Base-by-base conservation (phyloP, 108 stramenopile genomes). In the Aurantiochytrium sp. region DNA sequence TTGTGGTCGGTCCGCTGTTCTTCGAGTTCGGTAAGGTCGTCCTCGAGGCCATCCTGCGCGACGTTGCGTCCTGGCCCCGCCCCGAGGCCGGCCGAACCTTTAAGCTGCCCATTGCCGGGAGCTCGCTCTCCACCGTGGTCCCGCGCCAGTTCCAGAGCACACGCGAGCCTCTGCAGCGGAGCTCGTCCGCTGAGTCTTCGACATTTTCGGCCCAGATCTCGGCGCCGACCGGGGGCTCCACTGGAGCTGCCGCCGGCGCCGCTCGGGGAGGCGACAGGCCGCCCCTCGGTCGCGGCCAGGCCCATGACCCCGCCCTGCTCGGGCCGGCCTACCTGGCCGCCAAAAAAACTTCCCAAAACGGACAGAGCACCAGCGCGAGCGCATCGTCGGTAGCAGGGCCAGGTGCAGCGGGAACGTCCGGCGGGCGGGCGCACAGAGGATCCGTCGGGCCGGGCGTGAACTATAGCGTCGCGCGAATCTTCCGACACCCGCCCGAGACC, bases 51-150 rank as follows among this genome's bases (percentile, higher is more conserved):
- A 81, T 81, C 39, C n/a, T 48, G 1, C 39, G 30, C n/a, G 73
- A 81, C 24, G 45, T 81, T 6, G 10, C 6, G 19, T 22, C 42
- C 21, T 81, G 73, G 73, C 73, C 73, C 6, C 45, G 27, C 0
- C 73, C 73, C 45, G 73, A 48, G 73, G 19, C 73, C 6, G 73
- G 73, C 12, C n/a, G 73, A 6, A 81, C 73, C 0, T 81, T 81
- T 24, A 41, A 48, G 73, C 73, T 81, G 36, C 73, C 73, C 73
- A 81, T 81, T 30, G 73, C 73, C 12, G 73, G 73, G 24, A 48
- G 73, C 73, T 48, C 39, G 17, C 36, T 81, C 0, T 12, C n/a
- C 8, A 48, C 45, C n/a, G 39, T 81, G 42, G 73, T 81, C 19
- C 73, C 73, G 21, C 12, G 73, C 8, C 39, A 41, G 17, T 48